Base-by-base conservation (phyloP, 2,329 filamentous ascomycete genomes). In the Acrocalymma vagum region DNA sequence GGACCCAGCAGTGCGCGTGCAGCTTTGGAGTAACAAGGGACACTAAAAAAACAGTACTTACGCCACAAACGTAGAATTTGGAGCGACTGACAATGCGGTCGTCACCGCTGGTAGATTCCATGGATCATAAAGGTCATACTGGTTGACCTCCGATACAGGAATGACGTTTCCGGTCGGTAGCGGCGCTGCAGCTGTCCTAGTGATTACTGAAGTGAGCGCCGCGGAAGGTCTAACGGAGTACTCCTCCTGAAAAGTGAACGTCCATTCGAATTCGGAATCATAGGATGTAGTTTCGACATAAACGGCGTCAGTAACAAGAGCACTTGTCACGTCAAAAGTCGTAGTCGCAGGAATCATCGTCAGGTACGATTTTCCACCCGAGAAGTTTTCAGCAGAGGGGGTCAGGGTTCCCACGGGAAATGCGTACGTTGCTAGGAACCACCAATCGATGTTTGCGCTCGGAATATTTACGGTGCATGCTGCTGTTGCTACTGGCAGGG, bases 401-500 rank as follows among this genome's bases (percentile, higher is more conserved):
- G 48, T 60, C 30, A 65, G 49, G 1, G 54, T 63, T 6, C 51
- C 61, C 0, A 61, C 23, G 9, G 27, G 17, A 25, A 52, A 46
- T 16, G 45, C 52, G 29, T 58, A 68, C 8, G 58, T 65, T 4
- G 62, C 53, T 11, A 52, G 51, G 35, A 54, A 66, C 66, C 66
- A 69, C 54, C 58, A 69, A 30, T 65, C 51, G 30, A 69, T 45
- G 38, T 45, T 60, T 11, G 64, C 67, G 30, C 36, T 55, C n/a
- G 60, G 61, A 20, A 69, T 55, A 27, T 69, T 63, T 25, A 70
- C 47, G 4, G 61, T 68, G 30, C 67, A 70, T 35, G 58, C 38
- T 36, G 53, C 49, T 28, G 55, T 53, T 14, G 36, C 38, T 10
- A 15, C 26, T 23, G 21, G 42, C 9, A 22, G 39, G 11, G 11